Evolutionary conservation across 306 rosid genomes (phyloP), one percentile per base, ranked within the genome.

Genomic region (Lathyrus oleraceus): DNA sequence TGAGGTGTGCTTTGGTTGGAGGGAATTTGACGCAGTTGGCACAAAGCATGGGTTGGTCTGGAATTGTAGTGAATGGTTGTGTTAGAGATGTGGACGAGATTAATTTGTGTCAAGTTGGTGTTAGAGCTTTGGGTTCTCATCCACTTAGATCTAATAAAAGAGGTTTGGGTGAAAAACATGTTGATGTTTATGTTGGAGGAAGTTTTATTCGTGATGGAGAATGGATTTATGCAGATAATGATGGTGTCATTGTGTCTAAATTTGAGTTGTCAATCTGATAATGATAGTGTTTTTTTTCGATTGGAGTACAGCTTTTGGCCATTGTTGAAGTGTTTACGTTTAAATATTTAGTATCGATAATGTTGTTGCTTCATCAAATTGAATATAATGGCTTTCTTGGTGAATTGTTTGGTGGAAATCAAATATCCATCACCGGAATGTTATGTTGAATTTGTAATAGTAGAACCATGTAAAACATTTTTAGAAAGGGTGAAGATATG

Each of bases 41-140:
- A 28, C 77, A 79, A 0, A 79, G 30, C 81, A 87, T 15, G 58
- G 96, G 91, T 13, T 91, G 97, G 97, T 65, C 82, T 1, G 97
- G 96, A 2, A 76, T 91, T 38, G 87, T 88, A n/a, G 88, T 91
- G 4, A 88, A 88, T 78, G 97, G 97, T 0, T 91, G 97, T 79
- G 40, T 91, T 56, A 87, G 97, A 81, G 97, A 91, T 72, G 94
- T 87, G 3, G 97, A 87, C 74, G 97, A 91, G 83, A 89, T 89
- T 67, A 87, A 82, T 60, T 84, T 65, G 3, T 91, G 94, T 79
- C 83, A 81, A 23, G 64, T 91, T 64, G 96, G 93, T 2, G 94
- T 89, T 11, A 84, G 93, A 63, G 97, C 97, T 12, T 74, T 91
- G 86, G 87, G 80, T 10, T 73, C 96, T 48, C 71, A 87, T 79